phyloP scores from a whole-genome alignment of 169 alveolate genomes.

The Eimeria zaria region DNA sequence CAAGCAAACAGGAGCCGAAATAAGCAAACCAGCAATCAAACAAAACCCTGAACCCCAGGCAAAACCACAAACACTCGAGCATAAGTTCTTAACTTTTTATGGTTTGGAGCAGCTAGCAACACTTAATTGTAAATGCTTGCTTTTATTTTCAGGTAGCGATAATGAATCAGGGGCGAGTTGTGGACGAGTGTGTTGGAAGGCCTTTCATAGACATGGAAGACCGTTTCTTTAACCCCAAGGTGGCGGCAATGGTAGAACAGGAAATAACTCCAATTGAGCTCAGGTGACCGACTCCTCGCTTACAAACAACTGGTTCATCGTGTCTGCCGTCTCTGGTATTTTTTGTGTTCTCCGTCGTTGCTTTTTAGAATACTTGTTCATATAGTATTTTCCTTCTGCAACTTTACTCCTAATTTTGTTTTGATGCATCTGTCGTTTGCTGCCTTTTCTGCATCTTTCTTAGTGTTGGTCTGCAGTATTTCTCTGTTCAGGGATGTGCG shows the following conservation, averaged over 20 bases:
- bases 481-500: neutral
- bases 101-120: too few relatives aligned
- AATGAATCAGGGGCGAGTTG: slow-evolving; percentile 92
- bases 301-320: neutral
- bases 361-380: neutral
- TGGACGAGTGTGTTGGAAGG: slow-evolving; percentile 94
- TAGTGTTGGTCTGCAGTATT: neutral
- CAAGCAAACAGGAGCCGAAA: too few relatives aligned
- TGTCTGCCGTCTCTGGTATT: neutral
- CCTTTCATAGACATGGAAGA: slow-evolving; percentile 95
- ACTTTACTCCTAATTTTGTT: too few relatives aligned
- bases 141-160: slow-evolving; percentile 84
- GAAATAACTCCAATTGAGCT: slow-evolving; percentile 92
- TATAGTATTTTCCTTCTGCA: too few relatives aligned
- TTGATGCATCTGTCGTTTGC: too few relatives aligned
- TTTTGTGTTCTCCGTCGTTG: neutral
- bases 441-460: neutral
- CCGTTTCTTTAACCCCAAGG: slow-evolving; percentile 92
- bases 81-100: too few relatives aligned
- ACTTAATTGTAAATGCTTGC: neutral
- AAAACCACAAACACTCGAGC: too few relatives aligned
- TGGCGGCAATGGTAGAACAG: slow-evolving; percentile 91
- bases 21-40: too few relatives aligned
- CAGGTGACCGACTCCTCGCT: slow-evolving; percentile 81
- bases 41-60: too few relatives aligned